phyloP scores from a whole-genome alignment of 139 green algal species.

The Edaphochlamys debaryana region DNA sequence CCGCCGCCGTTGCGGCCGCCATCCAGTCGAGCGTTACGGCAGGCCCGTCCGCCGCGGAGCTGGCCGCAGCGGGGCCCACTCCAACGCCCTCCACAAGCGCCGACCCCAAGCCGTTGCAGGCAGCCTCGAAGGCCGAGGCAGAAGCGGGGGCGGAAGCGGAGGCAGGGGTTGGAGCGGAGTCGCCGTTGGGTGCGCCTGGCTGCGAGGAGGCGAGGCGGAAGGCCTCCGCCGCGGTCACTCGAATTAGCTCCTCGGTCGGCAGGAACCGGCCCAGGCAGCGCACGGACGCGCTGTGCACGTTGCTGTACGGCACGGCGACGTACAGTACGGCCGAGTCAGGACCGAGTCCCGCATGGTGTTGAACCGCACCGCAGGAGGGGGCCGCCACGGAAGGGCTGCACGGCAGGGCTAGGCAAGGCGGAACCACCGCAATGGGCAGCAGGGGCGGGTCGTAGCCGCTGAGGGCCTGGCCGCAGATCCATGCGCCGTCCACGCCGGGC shows the following conservation, averaged over 20 bases:
- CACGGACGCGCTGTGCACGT: neutral
- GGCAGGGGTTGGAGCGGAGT: too few species aligned
- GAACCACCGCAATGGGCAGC: neutral
- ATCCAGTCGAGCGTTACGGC: neutral
- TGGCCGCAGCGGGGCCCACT: neutral
- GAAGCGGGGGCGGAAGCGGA: too few species aligned
- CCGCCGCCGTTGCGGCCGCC: too few species aligned
- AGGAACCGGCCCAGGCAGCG: constrained; percentile 22
- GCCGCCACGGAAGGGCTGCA: neutral
- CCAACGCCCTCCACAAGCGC: too few species aligned
- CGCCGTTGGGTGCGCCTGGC: too few species aligned
- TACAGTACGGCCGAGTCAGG: neutral
- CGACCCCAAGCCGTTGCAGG: too few species aligned
- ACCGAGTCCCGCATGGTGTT: neutral
- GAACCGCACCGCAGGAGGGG: too few species aligned
- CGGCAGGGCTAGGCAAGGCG: neutral
- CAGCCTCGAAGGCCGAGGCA: too few species aligned
- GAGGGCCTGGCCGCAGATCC: neutral
- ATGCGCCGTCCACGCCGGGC: neutral
- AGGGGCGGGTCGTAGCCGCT: neutral
- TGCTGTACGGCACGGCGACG: neutral
- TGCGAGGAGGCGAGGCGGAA: too few species aligned
- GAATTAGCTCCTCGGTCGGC: neutral
- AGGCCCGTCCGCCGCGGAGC: neutral
- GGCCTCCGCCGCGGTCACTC: neutral